phyloP scores from a whole-genome alignment of 2,329 filamentous ascomycete species.

The Aspergillus terreus region DNA sequence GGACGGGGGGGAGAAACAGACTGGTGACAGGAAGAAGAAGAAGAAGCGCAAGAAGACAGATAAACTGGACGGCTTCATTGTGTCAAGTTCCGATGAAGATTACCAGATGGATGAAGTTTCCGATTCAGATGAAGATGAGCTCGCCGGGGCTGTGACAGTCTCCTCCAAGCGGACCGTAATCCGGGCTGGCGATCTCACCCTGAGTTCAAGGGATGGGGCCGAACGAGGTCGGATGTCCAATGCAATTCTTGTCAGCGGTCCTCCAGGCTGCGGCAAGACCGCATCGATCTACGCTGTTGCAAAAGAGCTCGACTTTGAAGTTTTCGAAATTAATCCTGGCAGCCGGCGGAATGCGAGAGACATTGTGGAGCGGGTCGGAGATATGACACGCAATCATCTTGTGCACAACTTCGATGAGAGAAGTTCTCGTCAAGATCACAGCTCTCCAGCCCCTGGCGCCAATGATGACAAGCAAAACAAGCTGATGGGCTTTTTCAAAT shows the following conservation, averaged over 20 bases:
- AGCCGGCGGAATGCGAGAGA: constrained; percentile 83
- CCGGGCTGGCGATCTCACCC: constrained; percentile 34
- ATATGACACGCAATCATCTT: constrained; percentile 95
- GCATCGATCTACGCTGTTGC: constrained; percentile 88
- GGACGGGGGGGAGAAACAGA: constrained; percentile 25
- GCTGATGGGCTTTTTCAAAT: constrained; percentile 77
- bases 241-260: constrained; percentile 82
- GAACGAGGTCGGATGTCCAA: constrained; percentile 61
- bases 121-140: constrained; percentile 53
- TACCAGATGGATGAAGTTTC: constrained; percentile 66
- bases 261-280: constrained; percentile 87
- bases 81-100: constrained; percentile 72
- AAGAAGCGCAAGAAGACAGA: constrained; percentile 67
- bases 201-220: constrained; percentile 28
- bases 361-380: constrained; percentile 84
- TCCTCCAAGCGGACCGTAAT: constrained; percentile 38
- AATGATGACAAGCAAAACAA: constrained; percentile 71
- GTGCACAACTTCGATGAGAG: constrained; percentile 55
- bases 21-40: constrained; percentile 27
- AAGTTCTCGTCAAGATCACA: constrained; percentile 13
- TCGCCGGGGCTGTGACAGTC: constrained; percentile 38
- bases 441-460: constrained; percentile 55
- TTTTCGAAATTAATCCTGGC: constrained; percentile 90
- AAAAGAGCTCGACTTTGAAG: constrained; percentile 84
- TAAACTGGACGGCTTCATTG: constrained; percentile 75